phyloP scores from a whole-genome alignment of 257 asterid genomes.

The Paulownia fortunei region DNA sequence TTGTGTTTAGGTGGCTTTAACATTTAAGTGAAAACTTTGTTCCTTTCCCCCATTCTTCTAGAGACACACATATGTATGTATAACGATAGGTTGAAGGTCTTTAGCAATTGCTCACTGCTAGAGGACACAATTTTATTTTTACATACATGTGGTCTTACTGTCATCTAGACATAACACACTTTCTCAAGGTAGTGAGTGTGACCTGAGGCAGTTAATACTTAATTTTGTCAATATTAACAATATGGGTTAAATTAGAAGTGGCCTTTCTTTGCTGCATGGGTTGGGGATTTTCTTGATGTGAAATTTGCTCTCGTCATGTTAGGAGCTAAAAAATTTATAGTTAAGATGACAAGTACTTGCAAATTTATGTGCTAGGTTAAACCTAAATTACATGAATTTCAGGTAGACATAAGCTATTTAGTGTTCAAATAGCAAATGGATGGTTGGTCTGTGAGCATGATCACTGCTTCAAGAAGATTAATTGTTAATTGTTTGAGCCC shows the following conservation, averaged over 20 bases:
- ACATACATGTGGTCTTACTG: background rate
- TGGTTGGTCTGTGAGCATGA: background rate
- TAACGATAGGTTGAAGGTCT: background rate
- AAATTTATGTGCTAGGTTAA: background rate
- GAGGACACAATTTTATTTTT: background rate
- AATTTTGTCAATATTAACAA: background rate
- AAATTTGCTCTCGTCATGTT: background rate
- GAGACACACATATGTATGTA: background rate
- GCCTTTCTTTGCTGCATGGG: background rate
- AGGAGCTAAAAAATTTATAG: background rate
- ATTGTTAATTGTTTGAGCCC: background rate
- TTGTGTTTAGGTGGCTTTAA: background rate
- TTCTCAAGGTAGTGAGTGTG: background rate
- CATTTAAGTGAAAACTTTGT: background rate
- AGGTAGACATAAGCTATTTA: background rate
- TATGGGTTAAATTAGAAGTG: background rate
- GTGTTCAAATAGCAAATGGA: background rate
- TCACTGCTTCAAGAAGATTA: background rate
- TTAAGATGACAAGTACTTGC: background rate
- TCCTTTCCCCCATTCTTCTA: conserved; percentile 7
- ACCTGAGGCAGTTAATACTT: background rate
- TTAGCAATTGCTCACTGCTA: conserved; percentile 7
- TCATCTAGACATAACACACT: conserved; percentile 6
- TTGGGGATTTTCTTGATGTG: conserved; percentile 1
- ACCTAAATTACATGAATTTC: conserved; percentile 2